These are phyloP conservation scores for Colletotrichum godetiae DNA, from an alignment of 2,329 filamentous ascomycete genomes.

Conservation along the genomic window DNA sequence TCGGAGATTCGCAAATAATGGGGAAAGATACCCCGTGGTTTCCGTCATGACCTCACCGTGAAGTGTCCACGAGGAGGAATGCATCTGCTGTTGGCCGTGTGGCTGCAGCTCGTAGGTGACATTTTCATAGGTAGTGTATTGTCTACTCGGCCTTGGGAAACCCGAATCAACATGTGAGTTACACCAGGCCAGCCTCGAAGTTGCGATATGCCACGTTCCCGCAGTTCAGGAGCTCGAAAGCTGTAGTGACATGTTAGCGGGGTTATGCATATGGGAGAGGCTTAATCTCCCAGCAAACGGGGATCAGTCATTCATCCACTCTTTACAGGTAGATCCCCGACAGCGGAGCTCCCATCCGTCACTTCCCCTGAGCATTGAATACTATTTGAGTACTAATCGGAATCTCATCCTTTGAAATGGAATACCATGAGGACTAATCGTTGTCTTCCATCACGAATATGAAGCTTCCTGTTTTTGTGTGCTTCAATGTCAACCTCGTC, in stretches of 20 bases:
- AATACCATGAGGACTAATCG: too few relatives aligned
- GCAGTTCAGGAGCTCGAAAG: not conserved
- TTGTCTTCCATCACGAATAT: not conserved
- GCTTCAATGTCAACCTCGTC: not conserved
- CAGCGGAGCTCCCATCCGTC: not conserved
- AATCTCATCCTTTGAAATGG: not conserved
- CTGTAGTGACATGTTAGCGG: not conserved
- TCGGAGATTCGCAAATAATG: constrained; percentile 25
- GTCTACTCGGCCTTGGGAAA: not conserved
- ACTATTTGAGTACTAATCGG: not conserved
- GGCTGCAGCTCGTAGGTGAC: too few relatives aligned
- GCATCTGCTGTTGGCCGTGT: not conserved
- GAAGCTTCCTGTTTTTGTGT: not conserved
- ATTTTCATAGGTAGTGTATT: too few relatives aligned
- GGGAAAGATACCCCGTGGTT: constrained; percentile 18
- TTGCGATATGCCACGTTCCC: not conserved
- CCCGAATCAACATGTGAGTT: not conserved
- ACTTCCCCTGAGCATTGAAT: not conserved
- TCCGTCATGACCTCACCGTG: constrained; percentile 31
- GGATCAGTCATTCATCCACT: constrained; percentile 10
- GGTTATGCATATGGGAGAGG: constrained; percentile 1
- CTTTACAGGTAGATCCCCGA: not conserved
- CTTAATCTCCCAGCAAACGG: not conserved
- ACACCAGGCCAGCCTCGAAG: not conserved
- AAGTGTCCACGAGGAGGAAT: constrained; percentile 26